Base-by-base conservation (phyloP, 176 grass and related monocot species). In the Coix lacrymajobi region DNA sequence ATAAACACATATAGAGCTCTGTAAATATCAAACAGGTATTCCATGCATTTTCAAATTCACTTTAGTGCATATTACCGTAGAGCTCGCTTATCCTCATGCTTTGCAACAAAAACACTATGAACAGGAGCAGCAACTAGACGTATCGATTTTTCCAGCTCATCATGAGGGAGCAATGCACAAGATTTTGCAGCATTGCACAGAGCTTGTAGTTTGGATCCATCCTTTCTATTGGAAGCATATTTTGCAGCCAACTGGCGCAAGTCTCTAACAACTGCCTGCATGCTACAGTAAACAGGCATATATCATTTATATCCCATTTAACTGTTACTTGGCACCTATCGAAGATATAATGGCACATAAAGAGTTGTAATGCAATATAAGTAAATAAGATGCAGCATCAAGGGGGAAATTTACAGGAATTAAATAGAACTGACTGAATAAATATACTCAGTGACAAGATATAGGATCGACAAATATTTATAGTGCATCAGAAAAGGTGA, bases 221-320 rank as follows among this genome's bases (percentile, higher is more conserved):
- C 88, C 81, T 85, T 94, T 65, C 83, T 89, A 11, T 82, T 38
- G n/a, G 85, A 84, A 41, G 92, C 87, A 66, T 80, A 76, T 73
- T 81, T 81, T 79, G 54, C 89, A 78, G 92, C 85, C 60, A 94
- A 83, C 22, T 86, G 75, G 58, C 88, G 81, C 52, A 94, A 84
- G 46, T 83, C 92, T 57, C 83, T 65, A 70, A 90, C 44, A 75
- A 94, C 32, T 28, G 88, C 89, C 64, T 86, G 87, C 39, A 91
- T n/a, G 61, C 92, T 93, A 38, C 73, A 85, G 70, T 54, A n/a
- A 71, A 66, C 43, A 77, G 4, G 9, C 8, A 51, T 51, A 85
- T 38, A n/a, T 25, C 81, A 69, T 75, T 25, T 58, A 56, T 13
- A 61, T 76, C 52, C 12, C 33, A 76, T 11, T 58, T 78, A 26